Evolutionary conservation across 257 asterid species (phyloP).

Genomic region (Gentiana dahurica): DNA sequence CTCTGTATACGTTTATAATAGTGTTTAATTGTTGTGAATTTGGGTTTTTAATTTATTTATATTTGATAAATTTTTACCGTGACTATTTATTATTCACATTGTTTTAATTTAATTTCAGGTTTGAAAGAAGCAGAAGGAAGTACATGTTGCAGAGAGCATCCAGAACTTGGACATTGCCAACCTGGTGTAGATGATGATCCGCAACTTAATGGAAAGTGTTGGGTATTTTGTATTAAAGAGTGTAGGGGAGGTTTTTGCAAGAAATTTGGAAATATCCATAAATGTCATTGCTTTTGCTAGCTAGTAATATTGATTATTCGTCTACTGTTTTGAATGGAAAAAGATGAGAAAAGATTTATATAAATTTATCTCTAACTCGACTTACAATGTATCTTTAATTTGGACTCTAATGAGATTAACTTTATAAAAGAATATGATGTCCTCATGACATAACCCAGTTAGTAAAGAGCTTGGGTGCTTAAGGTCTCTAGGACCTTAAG

Average conservation of each 20-base stretch:
- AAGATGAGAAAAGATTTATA: too few relatives aligned
- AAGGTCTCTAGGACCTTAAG: too few relatives aligned
- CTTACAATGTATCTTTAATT: too few relatives aligned
- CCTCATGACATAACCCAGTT: too few relatives aligned
- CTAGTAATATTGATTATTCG: not conserved
- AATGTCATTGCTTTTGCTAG: slow-evolving; percentile 13
- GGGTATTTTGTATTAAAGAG: slow-evolving; percentile 3
- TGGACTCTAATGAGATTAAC: too few relatives aligned
- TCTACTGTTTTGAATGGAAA: too few relatives aligned
- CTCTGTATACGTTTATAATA: not conserved
- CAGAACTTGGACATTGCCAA: not conserved
- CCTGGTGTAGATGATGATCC: slow-evolving; percentile 7
- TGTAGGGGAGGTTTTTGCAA: slow-evolving; percentile 18
- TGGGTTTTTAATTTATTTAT: not conserved
- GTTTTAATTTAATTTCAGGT: slow-evolving; percentile 4
- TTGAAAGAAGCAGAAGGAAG: not conserved
- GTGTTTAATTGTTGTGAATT: not conserved
- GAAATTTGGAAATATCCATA: not conserved
- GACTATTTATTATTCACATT: not conserved
- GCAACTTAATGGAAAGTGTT: slow-evolving; percentile 13
- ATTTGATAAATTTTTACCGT: not conserved
- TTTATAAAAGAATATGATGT: too few relatives aligned
- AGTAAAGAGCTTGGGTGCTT: too few relatives aligned
- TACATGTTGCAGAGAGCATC: slow-evolving; percentile 10
- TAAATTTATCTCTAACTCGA: too few relatives aligned